Evolutionary conservation across 2,329 filamentous ascomycete species (phyloP).

Genomic region (Hypomyces perniciosus): DNA sequence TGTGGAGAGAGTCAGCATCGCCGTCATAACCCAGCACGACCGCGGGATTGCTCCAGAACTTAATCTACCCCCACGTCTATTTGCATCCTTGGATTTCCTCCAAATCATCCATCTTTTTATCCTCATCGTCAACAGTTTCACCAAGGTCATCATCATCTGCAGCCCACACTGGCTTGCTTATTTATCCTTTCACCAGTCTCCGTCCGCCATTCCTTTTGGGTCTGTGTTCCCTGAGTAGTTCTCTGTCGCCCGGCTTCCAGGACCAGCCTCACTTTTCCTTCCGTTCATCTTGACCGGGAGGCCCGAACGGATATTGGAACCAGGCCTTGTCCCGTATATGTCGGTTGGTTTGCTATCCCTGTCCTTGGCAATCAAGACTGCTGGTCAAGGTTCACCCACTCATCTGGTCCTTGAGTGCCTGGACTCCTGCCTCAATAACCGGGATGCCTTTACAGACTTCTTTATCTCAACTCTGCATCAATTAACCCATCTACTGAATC

Average conservation of each 20-base stretch:
- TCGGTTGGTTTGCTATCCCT: neutral
- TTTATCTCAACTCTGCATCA: neutral
- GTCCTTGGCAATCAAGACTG: neutral
- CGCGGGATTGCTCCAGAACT: neutral
- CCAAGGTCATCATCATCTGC: neutral
- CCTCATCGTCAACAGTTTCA: neutral
- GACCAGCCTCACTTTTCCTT: neutral
- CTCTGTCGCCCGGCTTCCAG: neutral
- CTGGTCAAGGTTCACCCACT: neutral
- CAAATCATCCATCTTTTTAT: neutral
- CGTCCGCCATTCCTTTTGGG: neutral
- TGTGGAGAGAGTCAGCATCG: neutral
- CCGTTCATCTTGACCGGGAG: neutral
- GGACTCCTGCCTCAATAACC: neutral
- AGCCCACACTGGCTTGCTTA: too few species aligned
- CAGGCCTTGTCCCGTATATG: too few species aligned
- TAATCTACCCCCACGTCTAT: neutral
- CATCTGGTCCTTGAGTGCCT: neutral
- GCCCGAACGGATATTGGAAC: too few species aligned
- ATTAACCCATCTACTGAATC: neutral
- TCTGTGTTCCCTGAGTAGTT: neutral
- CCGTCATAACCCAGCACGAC: neutral
- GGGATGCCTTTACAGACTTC: neutral
- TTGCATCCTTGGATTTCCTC: neutral
- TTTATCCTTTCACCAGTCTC: neutral